These are phyloP conservation scores for Erucastrum elatum DNA, from an alignment of 345 rosid species.

Conservation along the genomic window DNA sequence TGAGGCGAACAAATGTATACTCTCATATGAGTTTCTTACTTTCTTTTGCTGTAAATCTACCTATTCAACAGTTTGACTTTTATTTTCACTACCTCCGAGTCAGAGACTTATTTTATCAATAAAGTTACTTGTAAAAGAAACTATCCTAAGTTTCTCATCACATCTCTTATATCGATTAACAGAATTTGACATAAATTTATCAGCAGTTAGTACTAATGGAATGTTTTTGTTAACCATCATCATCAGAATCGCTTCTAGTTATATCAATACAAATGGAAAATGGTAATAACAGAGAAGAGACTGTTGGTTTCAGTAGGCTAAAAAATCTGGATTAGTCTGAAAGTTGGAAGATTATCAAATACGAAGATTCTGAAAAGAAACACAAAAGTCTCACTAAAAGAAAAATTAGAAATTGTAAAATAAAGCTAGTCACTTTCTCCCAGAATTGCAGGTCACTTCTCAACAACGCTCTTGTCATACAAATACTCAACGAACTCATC, in stretches of 20 bases:
- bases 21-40: too few relatives aligned
- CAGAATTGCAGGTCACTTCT: slow-evolving; percentile 32
- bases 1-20: slow-evolving; percentile 17
- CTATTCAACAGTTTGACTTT: too few relatives aligned
- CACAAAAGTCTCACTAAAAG: slow-evolving; percentile 29
- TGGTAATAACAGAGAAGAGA: slow-evolving; percentile 34
- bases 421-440: too few relatives aligned
- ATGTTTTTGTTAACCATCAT: background rate
- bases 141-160: slow-evolving; percentile 28
- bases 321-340: slow-evolving; percentile 10
- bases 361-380: slow-evolving; percentile 28
- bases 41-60: slow-evolving; percentile 12
- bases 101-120: too few relatives aligned
- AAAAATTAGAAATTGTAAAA: too few relatives aligned
- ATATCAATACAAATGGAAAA: background rate
- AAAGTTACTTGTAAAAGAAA: background rate
- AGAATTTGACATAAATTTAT: slow-evolving; percentile 18
- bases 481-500: slow-evolving; percentile 97
- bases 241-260: slow-evolving; percentile 7
- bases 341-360: slow-evolving; percentile 21
- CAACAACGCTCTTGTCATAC: slow-evolving; percentile 59
- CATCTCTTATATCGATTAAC: background rate
- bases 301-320: background rate
- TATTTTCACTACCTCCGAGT: too few relatives aligned
- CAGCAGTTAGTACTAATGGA: background rate